These are phyloP conservation scores for Graphiopsis chlorocephala DNA, from an alignment of 2,329 filamentous ascomycete genomes.

Conservation along the genomic window DNA sequence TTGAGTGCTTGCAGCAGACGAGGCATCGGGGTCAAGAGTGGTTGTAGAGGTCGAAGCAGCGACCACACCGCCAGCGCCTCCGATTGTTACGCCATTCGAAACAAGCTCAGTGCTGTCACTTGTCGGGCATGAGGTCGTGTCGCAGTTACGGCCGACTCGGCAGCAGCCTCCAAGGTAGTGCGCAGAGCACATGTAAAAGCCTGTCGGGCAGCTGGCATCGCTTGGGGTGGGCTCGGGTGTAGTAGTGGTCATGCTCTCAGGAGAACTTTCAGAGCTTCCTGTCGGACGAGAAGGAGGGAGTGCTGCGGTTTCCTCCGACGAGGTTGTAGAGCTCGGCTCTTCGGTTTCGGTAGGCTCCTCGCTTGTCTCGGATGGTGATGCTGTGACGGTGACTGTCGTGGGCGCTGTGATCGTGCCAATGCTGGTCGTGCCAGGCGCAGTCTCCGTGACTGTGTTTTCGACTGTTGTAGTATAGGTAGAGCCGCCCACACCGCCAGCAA, in stretches of 20 bases:
- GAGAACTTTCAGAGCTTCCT: slow-evolving; percentile 18
- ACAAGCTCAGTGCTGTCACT: slow-evolving; percentile 63
- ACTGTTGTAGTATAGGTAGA: slow-evolving; percentile 12
- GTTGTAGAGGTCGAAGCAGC: slow-evolving; percentile 11
- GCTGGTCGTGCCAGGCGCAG: slow-evolving; percentile 14
- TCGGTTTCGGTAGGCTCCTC: slow-evolving; percentile 4
- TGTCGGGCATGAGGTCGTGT: slow-evolving; percentile 72
- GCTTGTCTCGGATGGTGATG: not conserved
- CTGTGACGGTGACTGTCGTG: slow-evolving; percentile 16
- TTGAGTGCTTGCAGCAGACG: slow-evolving; percentile 31
- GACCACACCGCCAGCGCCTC: not conserved
- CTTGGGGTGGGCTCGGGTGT: slow-evolving; percentile 36
- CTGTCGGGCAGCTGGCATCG: slow-evolving; percentile 67
- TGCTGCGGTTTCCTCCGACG: slow-evolving; percentile 39
- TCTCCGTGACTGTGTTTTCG: slow-evolving; percentile 8
- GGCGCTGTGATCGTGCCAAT: slow-evolving; percentile 13
- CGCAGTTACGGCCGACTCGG: slow-evolving; percentile 80
- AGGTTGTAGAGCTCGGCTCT: slow-evolving; percentile 23
- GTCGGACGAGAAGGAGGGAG: slow-evolving; percentile 23
- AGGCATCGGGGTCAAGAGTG: slow-evolving; percentile 15
- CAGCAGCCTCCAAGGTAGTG: slow-evolving; percentile 82
- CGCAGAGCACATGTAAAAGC: slow-evolving; percentile 88
- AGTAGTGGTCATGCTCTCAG: slow-evolving; percentile 25
- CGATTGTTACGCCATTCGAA: slow-evolving; percentile 64
- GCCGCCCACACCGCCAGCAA: slow-evolving; percentile 3